Base-by-base conservation (phyloP, 148 eudicot species). In the Chenopodium album region DNA sequence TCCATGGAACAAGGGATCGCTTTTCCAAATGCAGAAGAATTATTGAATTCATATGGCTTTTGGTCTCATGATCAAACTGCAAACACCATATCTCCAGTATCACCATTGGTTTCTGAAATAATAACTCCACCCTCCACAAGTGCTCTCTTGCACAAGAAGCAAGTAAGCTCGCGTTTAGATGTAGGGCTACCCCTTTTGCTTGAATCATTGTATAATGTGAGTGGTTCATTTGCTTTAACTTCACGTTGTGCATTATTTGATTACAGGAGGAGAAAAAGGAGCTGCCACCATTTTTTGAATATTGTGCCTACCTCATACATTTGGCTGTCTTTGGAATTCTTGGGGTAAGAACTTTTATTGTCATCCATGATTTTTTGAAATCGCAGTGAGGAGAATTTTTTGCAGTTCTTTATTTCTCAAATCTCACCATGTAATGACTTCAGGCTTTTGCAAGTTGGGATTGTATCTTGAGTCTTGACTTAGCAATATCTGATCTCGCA, bases 251-350 rank as follows among this genome's bases (percentile, higher is more conserved):
- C 71, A 28, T 81, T 74, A 46, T 86, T 44, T n/a, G n/a, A 83
- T 34, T 80, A 37, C 90, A 94, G 95, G 91, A 90, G 71, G 79
- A 62, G 50, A 82, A 82, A 76, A 72, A 82, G 71, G 85, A 79
- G 79, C 34, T 82, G 72, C 84, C 87, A 16, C 86, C 94, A 83
- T 79, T 80, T 50, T 73, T 91, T 78, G 89, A 86, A 59, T 88
- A 91, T 85, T 31, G 84, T 76, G 83, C 90, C 78, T 87, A 86
- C 86, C 91, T 92, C 48, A n/a, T 89, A 68, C 88, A 88, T 83
- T 88, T 91, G 50, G 86, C 97, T 46, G 86, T 91, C 50, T 90
- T 90, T 74, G 98, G 98, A 69, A 90, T 94, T 84, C 92, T 71
- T 93, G 98, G 97, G 97, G 82, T 80, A 76, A 77, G 13, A 26